phyloP scores from a whole-genome alignment of 192 early-diverging fungal genomes.

The Coemansia sp. region DNA sequence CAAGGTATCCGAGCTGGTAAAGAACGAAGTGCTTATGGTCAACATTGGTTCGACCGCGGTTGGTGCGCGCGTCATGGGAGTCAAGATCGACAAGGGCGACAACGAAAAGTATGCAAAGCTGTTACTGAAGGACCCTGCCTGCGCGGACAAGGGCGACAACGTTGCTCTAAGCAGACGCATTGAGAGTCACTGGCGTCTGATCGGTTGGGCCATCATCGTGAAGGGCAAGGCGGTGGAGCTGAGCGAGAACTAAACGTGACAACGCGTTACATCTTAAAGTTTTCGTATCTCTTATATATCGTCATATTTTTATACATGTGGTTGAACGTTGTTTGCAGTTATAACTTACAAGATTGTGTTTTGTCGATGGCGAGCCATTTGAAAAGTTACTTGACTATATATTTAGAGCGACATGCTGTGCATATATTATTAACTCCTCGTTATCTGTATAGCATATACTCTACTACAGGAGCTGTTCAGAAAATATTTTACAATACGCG shows the following conservation, averaged over 20 bases:
- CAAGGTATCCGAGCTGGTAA: conserved; percentile 91
- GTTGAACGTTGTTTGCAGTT: not conserved
- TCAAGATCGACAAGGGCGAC: conserved; percentile 73
- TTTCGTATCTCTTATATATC: not conserved
- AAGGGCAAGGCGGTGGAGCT: conserved; percentile 63
- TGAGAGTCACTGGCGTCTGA: conserved; percentile 98
- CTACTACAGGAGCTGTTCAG: not conserved
- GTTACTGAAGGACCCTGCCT: conserved; percentile 84
- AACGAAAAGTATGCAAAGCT: conserved; percentile 78
- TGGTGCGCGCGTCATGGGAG: conserved; percentile 91
- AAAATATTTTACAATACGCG: too few species aligned
- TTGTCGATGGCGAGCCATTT: not conserved
- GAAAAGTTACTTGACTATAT: not conserved
- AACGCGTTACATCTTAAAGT: not conserved
- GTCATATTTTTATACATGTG: not conserved
- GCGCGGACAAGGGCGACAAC: conserved; percentile 95
- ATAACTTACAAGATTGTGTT: not conserved
- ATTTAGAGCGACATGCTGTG: not conserved
- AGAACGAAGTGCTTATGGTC: conserved; percentile 93
- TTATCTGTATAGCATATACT: not conserved
- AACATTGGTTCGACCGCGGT: conserved; percentile 96
- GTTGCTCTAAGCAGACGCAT: conserved; percentile 95
- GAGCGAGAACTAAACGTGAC: conserved; percentile 23
- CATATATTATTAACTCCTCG: not conserved
- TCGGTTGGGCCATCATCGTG: conserved; percentile 98